Evolutionary conservation across 2,329 filamentous ascomycete genomes (phyloP), one percentile per base, ranked within the genome.

Genomic region (Aurifilum marmelostoma): DNA sequence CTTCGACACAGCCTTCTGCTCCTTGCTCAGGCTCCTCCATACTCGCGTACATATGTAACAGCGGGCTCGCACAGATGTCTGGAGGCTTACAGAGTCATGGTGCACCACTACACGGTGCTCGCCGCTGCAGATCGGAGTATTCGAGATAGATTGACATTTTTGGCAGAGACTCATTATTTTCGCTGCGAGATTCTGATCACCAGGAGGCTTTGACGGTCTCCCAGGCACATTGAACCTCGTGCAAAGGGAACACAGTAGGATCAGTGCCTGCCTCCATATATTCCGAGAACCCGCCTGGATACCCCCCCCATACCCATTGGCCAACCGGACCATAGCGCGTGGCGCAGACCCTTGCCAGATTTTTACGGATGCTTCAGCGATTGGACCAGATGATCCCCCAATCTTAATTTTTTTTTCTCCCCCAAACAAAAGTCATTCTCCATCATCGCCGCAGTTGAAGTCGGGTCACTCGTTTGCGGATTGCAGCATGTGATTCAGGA

Each of bases 151-250:
- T 47, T 58, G 62, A 18, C 68, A 70, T 27, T 52, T 39, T 14
- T 34, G 29, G 27, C 68, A 70, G 6, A 70, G 60, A 4, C 47
- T 32, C 68, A 70, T 70, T 14, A 29, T 50, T 63, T 27, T 27
- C n/a, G 21, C 39, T 41, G 39, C 39, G 11, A 12, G 11, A 41
- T 41, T 41, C 39, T 14, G 39, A 41, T 41, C 39, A 12, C 11
- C 39, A n/a, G 21, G 7, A 7, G 5, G 6, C 8, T n/a, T 24
- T 11, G 47, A 24, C 6, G 21, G n/a, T 8, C 11, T 24, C 5
- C 24, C 21, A 41, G 14, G 7, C 39, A 41, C 9, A 41, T 41
- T 12, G 11, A 12, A 41, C 11, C 39, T 41, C 39, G 8, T 41
- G 39, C 11, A 11, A 12, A 41, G 39, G 39, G 39, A 41, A 14